phyloP scores from a whole-genome alignment of 345 rosid genomes.

The Moricandia moricandioides region DNA sequence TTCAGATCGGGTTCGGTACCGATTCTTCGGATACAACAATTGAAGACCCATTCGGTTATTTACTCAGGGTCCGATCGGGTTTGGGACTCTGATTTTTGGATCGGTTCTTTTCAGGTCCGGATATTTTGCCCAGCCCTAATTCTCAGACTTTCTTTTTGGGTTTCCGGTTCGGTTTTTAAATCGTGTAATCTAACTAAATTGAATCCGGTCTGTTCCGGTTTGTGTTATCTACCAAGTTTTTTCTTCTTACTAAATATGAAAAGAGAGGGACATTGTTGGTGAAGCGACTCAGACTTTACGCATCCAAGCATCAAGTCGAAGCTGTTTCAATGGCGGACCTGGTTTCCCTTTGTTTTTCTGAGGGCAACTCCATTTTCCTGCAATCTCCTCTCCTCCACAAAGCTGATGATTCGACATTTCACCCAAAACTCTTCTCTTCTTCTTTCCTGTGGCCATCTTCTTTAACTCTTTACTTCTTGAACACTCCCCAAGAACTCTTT shows the following conservation, averaged over 20 bases:
- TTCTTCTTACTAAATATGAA: neutral
- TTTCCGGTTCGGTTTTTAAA: neutral
- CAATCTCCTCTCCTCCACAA: constrained; percentile 30
- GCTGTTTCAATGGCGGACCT: constrained; percentile 86
- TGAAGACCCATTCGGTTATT: no score
- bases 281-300: constrained; percentile 39
- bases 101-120: no score
- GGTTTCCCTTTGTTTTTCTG: constrained; percentile 56
- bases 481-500: constrained; percentile 31
- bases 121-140: no score
- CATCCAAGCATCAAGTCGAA: constrained; percentile 74
- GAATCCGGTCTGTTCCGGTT: constrained; percentile 19
- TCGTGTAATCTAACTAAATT: neutral
- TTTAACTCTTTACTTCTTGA: constrained; percentile 23
- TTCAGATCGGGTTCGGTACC: no score
- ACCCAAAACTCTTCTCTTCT: constrained; percentile 42
- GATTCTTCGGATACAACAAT: no score
- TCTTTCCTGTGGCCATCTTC: constrained; percentile 16
- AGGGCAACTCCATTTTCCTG: constrained; percentile 86
- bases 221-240: neutral
- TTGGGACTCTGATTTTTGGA: no score
- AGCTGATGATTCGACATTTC: constrained; percentile 54
- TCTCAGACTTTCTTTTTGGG: neutral
- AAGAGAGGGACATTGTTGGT: constrained; percentile 15
- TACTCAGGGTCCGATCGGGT: no score